These are phyloP conservation scores for Mucor plumbeus DNA, from an alignment of 371 early-diverging fungal species.

Conservation along the genomic window DNA sequence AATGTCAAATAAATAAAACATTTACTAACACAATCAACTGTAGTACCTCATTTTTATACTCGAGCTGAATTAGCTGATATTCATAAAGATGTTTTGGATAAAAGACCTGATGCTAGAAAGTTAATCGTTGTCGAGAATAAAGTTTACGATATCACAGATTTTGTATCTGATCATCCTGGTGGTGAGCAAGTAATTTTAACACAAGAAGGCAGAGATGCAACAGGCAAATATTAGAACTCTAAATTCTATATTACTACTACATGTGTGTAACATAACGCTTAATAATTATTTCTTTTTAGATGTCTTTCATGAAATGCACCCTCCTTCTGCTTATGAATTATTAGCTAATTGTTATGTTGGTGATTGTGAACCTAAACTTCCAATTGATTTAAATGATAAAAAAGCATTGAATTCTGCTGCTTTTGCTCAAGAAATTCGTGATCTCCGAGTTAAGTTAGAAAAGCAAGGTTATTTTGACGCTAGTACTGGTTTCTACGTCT, in stretches of 20 bases:
- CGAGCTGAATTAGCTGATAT: conserved; percentile 42
- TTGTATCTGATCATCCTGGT: conserved; percentile 86
- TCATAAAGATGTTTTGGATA: conserved; percentile 48
- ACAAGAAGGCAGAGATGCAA: conserved; percentile 84
- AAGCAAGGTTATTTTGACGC: conserved; percentile 71
- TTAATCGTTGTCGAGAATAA: conserved; percentile 82
- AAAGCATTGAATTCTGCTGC: conserved; percentile 27
- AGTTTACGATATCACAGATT: conserved; percentile 88
- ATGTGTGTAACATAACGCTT: not conserved
- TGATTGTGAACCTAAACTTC: conserved; percentile 57
- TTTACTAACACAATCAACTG: conserved; percentile 6
- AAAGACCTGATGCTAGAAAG: conserved; percentile 51
- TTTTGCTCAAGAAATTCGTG: conserved; percentile 68
- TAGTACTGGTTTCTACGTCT: conserved; percentile 68
- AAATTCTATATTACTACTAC: not conserved
- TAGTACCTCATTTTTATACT: conserved; percentile 31
- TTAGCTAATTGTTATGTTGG: conserved; percentile 83
- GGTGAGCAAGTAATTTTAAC: conserved; percentile 72
- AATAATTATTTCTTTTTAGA: conserved; percentile 44
- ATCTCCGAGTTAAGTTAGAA: conserved; percentile 64
- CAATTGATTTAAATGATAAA: conserved; percentile 28
- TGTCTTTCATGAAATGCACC: conserved; percentile 90
- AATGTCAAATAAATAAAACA: not conserved
- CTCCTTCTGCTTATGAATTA: conserved; percentile 67
- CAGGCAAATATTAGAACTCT: conserved; percentile 53